Conservation (phyloP, 768 basidiomycete species). For the Lactarius sp. region DNA sequence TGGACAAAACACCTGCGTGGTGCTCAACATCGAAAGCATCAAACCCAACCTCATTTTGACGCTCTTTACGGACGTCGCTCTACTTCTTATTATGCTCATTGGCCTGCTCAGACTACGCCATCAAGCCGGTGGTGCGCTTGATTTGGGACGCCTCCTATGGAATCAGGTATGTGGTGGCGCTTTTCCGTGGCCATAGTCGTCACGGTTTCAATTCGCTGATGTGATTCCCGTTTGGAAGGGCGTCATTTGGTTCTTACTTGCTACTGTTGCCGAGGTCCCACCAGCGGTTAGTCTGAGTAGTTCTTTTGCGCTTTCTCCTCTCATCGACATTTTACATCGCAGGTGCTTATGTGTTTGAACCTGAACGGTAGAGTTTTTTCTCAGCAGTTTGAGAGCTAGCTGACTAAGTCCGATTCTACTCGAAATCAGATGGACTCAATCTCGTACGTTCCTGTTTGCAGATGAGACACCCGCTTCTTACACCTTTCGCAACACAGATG, state of each 20-base stretch:
- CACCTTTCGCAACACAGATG: neutral
- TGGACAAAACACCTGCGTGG: neutral
- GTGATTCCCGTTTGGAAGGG: neutral
- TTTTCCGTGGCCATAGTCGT: too few relatives aligned
- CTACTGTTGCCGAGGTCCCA: neutral
- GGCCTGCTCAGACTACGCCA: too few relatives aligned
- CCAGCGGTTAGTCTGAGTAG: neutral
- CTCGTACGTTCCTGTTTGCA: neutral
- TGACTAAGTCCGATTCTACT: neutral
- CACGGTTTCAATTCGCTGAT: too few relatives aligned
- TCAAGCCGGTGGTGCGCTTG: too few relatives aligned
- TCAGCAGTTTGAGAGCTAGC: too few relatives aligned
- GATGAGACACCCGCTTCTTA: neutral
- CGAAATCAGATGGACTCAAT: neutral
- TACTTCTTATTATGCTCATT: neutral
- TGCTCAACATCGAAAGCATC: neutral
- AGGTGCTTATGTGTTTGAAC: neutral
- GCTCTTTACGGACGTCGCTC: too few relatives aligned
- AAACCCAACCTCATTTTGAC: neutral
- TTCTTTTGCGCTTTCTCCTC: too few relatives aligned
- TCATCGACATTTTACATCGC: neutral
- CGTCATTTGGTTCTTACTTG: neutral
- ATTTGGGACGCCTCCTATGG: too few relatives aligned
- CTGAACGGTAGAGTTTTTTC: too few relatives aligned
- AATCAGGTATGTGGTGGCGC: too few relatives aligned